Percentiles rank a stretch among this genome's conserved stretches.
These are phyloP conservation scores for Salix viminalis DNA, from an alignment of 345 rosid species.

Conservation along the genomic window DNA sequence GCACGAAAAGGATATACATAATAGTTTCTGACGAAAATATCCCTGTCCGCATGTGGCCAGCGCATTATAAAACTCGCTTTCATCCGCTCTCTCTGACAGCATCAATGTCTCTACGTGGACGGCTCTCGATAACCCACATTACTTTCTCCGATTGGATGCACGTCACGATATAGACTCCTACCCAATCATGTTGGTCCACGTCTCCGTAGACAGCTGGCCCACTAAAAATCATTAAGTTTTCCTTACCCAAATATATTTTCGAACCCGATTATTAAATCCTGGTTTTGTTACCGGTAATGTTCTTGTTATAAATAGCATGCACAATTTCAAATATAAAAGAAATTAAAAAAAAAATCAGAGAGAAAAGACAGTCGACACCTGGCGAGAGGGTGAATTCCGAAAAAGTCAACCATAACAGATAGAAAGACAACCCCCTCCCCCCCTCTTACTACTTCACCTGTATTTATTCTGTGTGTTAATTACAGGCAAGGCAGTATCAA, in stretches of 20 bases:
- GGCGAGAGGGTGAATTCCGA: slow-evolving; percentile 17
- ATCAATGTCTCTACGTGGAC: slow-evolving; percentile 33
- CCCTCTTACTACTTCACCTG: neutral
- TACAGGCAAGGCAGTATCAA: too few relatives aligned
- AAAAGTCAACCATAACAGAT: neutral
- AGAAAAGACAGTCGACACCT: slow-evolving; percentile 34
- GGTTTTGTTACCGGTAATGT: neutral
- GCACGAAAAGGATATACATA: neutral
- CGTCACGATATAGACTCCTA: neutral
- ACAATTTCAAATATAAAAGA: neutral
- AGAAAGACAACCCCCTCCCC: neutral
- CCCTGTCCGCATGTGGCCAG: slow-evolving; percentile 8
- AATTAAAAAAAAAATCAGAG: neutral
- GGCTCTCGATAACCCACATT: neutral
- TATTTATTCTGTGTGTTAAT: too few relatives aligned
- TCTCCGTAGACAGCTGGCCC: slow-evolving; percentile 29
- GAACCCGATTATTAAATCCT: neutral
- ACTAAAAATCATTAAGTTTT: slow-evolving; percentile 8
- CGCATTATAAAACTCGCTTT: neutral
- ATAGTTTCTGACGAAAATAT: slow-evolving; percentile 11
- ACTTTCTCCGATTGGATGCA: slow-evolving; percentile 10
- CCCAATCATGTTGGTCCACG: slow-evolving; percentile 36
- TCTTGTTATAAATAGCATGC: neutral
- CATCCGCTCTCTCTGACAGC: slow-evolving; percentile 1
- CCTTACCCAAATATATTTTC: too few relatives aligned